These are phyloP conservation scores for Fusarium veterinarium DNA, from an alignment of 2,329 filamentous ascomycete species.

Conservation along the genomic window DNA sequence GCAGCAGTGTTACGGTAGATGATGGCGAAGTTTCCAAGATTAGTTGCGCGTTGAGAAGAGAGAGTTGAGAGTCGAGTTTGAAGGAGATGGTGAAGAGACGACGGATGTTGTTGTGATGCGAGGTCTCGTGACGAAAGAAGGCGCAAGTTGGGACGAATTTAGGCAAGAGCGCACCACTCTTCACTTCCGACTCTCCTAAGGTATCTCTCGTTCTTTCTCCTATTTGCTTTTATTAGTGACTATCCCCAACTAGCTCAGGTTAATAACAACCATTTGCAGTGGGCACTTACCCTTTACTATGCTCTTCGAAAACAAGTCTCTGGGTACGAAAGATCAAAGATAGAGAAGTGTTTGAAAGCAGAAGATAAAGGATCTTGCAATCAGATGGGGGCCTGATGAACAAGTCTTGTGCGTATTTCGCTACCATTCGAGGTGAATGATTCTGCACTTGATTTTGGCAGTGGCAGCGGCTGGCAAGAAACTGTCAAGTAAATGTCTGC, in stretches of 20 bases:
- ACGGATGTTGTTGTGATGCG: not conserved
- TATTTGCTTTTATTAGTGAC: slow-evolving; percentile 1
- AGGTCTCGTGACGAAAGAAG: slow-evolving; percentile 17
- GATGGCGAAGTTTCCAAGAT: slow-evolving; percentile 11
- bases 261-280: not conserved
- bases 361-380: not conserved
- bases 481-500: slow-evolving; percentile 11
- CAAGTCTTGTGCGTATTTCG: slow-evolving; percentile 7
- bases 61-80: slow-evolving; percentile 11
- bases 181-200: not conserved
- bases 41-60: slow-evolving; percentile 3
- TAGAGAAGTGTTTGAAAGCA: not conserved
- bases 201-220: slow-evolving; percentile 10
- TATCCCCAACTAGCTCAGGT: not conserved
- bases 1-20: not conserved
- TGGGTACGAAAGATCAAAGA: not conserved
- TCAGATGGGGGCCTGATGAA: not conserved
- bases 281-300: slow-evolving; percentile 13
- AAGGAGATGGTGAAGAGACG: slow-evolving; percentile 2
- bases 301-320: not conserved
- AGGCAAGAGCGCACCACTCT: slow-evolving; percentile 20
- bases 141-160: slow-evolving; percentile 18
- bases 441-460: slow-evolving; percentile 18
- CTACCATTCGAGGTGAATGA: not conserved
- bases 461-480: slow-evolving; percentile 35